Conservation (phyloP, 202 grass and related monocot species). For the Setaria italica region DNA sequence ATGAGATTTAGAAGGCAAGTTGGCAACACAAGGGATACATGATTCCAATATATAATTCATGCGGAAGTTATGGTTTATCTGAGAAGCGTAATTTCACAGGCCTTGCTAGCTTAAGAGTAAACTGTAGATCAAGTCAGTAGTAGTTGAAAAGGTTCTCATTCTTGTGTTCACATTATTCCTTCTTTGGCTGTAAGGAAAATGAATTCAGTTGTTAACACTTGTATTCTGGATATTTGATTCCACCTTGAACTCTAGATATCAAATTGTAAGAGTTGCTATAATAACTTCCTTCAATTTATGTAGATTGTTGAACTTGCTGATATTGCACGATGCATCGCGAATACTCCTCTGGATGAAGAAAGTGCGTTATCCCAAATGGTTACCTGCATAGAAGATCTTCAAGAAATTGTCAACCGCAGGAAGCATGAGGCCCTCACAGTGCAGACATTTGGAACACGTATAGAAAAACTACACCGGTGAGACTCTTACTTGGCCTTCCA, state of each 20-base stretch:
- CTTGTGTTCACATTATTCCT: constrained; percentile 29
- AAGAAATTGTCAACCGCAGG: constrained; percentile 93
- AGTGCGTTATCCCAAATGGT: constrained; percentile 84
- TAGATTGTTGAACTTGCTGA: constrained; percentile 98
- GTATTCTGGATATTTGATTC: constrained; percentile 19
- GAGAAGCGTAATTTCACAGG: background rate
- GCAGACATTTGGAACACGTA: constrained; percentile 97
- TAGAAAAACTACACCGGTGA: constrained; percentile 99
- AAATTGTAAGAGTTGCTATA: constrained; percentile 17
- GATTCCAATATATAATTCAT: background rate
- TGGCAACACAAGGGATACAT: background rate
- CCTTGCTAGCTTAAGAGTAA: constrained; percentile 15
- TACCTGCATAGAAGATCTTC: constrained; percentile 98
- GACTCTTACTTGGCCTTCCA: constrained; percentile 18
- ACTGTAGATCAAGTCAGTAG: background rate
- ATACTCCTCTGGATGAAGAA: constrained; percentile 93
- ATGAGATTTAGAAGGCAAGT: background rate
- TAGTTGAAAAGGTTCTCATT: constrained; percentile 24
- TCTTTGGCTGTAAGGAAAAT: constrained; percentile 28
- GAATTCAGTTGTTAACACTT: constrained; percentile 2
- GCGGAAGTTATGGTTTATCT: background rate
- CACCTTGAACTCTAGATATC: constrained; percentile 18
- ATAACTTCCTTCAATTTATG: constrained; percentile 49
- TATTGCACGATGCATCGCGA: constrained; percentile 96
- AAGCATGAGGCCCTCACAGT: constrained; percentile 95